These are phyloP conservation scores for Boletellus ananas DNA, from an alignment of 768 basidiomycete species.

Conservation along the genomic window DNA sequence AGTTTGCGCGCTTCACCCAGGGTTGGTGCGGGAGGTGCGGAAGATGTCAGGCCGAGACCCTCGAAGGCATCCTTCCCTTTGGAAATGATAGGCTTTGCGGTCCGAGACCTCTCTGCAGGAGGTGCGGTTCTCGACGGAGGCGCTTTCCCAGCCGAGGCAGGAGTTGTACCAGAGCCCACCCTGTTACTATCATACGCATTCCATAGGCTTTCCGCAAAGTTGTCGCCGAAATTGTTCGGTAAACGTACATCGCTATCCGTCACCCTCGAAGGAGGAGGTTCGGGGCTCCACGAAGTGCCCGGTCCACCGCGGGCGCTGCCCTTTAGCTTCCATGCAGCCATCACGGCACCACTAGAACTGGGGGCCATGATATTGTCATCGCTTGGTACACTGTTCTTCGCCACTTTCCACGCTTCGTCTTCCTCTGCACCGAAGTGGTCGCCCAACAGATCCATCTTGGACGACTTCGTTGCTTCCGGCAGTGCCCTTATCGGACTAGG, in stretches of 20 bases:
- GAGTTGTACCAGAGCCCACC: constrained; percentile 3
- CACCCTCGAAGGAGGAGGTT: constrained; percentile 22
- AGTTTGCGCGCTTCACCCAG: constrained; percentile 72
- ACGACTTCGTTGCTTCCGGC: constrained; percentile 12
- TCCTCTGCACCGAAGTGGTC: constrained; percentile 39
- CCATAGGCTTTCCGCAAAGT: constrained; percentile 59
- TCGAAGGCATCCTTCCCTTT: constrained; percentile 74
- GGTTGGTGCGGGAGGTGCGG: constrained; percentile 55
- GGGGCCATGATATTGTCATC: constrained; percentile 14
- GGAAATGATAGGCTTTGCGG: constrained; percentile 28
- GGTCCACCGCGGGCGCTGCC: constrained; percentile 14
- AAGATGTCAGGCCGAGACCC: constrained; percentile 54
- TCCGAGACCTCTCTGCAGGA: constrained; percentile 29
- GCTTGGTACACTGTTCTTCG: constrained; percentile 23
- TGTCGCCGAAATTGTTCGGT: constrained; percentile 55
- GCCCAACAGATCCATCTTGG: constrained; percentile 33
- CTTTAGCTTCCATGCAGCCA: constrained; percentile 29
- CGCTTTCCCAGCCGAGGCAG: constrained; percentile 12
- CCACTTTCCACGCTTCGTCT: constrained; percentile 47
- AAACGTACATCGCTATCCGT: constrained; percentile 23
- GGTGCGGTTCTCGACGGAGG: constrained; percentile 23
- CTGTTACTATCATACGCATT: constrained; percentile 40
- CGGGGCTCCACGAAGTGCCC: constrained; percentile 42
- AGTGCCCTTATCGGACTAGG: constrained; percentile 19
- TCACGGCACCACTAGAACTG: constrained; percentile 25